A percentile compares a stretch with the other conserved stretches of the same genome.
phyloP scores from a whole-genome alignment of 108 stramenopile genomes.

The Epipyxis sp. region DNA sequence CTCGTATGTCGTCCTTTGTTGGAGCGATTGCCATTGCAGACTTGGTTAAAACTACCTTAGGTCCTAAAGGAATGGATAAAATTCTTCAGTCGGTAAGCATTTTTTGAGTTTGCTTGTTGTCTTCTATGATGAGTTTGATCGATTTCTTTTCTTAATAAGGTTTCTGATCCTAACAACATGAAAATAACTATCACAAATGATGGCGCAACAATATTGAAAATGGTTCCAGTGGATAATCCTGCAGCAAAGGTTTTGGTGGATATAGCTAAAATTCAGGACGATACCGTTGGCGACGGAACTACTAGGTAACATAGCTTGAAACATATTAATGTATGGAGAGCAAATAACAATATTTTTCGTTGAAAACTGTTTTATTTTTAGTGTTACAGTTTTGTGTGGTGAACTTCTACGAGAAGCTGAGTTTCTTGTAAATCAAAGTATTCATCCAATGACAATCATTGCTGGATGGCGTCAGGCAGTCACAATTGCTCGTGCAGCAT shows the following conservation, averaged over 20 bases:
- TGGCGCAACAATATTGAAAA: slow-evolving; percentile 15
- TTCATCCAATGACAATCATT: slow-evolving; percentile 98
- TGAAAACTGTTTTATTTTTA: slow-evolving; percentile 93
- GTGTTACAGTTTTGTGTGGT: slow-evolving; percentile 76
- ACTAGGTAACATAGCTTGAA: too few relatives aligned
- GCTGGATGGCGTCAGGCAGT: slow-evolving; percentile 92
- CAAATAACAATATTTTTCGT: slow-evolving; percentile 93
- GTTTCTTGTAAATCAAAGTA: slow-evolving; percentile 79
- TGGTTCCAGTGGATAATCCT: slow-evolving; percentile 31
- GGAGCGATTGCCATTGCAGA: slow-evolving; percentile 99
- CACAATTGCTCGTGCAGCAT: slow-evolving; percentile 71
- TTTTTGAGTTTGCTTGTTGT: not conserved
- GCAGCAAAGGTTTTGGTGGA: slow-evolving; percentile 75
- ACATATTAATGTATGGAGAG: slow-evolving; percentile 4
- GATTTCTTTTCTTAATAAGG: too few relatives aligned
- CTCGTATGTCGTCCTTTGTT: slow-evolving; percentile 92
- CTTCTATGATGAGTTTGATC: not conserved
- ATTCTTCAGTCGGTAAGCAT: slow-evolving; percentile 74
- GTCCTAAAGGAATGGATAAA: slow-evolving; percentile 99
- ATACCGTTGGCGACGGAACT: slow-evolving; percentile 32
- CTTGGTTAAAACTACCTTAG: slow-evolving; percentile 97
- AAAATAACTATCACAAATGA: slow-evolving; percentile 49
- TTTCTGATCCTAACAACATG: slow-evolving; percentile 32
- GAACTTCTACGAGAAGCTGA: slow-evolving; percentile 96
- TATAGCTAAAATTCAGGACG: slow-evolving; percentile 78